Conservation (phyloP, 2,329 filamentous ascomycete genomes). For the Colletotrichum tofieldiae region DNA sequence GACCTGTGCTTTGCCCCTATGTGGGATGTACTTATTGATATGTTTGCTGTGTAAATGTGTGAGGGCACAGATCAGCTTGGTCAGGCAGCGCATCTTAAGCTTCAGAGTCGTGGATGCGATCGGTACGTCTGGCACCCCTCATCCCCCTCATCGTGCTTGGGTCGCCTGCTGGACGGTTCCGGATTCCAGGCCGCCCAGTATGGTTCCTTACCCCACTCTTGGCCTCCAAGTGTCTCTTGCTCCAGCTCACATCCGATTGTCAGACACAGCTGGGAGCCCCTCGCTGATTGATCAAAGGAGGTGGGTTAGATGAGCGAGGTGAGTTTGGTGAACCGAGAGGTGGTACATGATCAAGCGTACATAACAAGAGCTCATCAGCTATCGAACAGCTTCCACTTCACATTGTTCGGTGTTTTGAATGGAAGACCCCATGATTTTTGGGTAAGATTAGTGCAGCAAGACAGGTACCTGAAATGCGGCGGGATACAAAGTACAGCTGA, state of each 20-base stretch:
- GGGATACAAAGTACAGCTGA: not conserved
- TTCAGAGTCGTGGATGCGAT: conserved; percentile 16
- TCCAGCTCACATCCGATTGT: not conserved
- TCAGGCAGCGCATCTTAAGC: not conserved
- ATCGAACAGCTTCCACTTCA: not conserved
- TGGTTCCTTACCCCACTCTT: not conserved
- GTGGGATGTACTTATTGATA: not conserved
- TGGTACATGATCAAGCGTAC: not conserved
- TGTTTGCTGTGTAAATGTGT: not conserved
- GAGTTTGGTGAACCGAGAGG: too few species aligned
- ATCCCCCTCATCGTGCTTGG: conserved; percentile 13
- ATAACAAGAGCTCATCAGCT: not conserved
- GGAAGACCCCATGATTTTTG: not conserved
- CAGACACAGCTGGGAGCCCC: too few species aligned
- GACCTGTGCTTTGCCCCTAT: not conserved
- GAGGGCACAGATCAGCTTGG: not conserved
- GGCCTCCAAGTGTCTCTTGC: not conserved
- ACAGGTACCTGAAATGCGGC: too few species aligned
- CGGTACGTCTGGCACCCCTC: not conserved
- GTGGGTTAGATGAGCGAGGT: not conserved
- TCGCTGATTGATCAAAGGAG: too few species aligned
- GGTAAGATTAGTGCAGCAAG: not conserved
- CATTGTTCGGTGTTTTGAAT: not conserved
- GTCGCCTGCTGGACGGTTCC: conserved; percentile 9
- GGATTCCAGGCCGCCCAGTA: not conserved